A percentile compares a stretch with the other conserved stretches of the same genome.
phyloP scores from a whole-genome alignment of 148 eudicot genomes.

The Vaccinium corymbosum region DNA sequence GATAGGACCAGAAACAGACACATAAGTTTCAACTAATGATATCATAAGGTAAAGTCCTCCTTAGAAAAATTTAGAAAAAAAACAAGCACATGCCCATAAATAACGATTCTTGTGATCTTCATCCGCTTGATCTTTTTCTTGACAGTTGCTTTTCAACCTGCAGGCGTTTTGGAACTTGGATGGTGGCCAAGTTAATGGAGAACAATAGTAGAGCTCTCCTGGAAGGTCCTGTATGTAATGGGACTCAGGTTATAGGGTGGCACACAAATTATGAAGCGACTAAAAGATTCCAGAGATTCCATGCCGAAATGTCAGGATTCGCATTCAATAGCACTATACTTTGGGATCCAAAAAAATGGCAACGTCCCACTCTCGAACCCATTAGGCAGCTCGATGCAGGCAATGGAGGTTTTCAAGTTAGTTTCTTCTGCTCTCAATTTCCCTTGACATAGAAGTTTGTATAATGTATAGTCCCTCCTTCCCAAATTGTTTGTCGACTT shows the following conservation, averaged over 20 bases:
- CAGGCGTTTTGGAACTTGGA: slow-evolving; percentile 91
- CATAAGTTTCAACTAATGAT: neutral
- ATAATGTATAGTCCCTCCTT: neutral
- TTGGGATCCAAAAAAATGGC: slow-evolving; percentile 84
- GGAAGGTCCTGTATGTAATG: slow-evolving; percentile 77
- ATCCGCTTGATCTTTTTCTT: neutral
- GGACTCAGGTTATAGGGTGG: slow-evolving; percentile 72
- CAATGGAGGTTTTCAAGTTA: slow-evolving; percentile 44
- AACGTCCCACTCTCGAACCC: slow-evolving; percentile 50
- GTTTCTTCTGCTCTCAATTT: slow-evolving; percentile 18
- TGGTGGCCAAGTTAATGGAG: slow-evolving; percentile 45
- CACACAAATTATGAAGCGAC: slow-evolving; percentile 33
- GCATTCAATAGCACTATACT: slow-evolving; percentile 85
- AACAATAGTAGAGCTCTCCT: slow-evolving; percentile 23
- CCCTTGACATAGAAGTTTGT: neutral
- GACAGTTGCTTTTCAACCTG: slow-evolving; percentile 17
- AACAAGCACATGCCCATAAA: neutral
- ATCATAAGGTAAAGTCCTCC: neutral
- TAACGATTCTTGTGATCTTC: neutral
- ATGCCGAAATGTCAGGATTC: slow-evolving; percentile 67
- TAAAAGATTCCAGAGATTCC: slow-evolving; percentile 64
- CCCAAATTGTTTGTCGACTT: neutral
- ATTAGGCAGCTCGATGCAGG: slow-evolving; percentile 59
- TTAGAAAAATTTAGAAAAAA: neutral
- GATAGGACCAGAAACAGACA: neutral